Percentiles rank a stretch among this genome's conserved stretches.
Evolutionary conservation across 2,329 filamentous ascomycete genomes (phyloP).

Genomic region (Sporothrix luriei): DNA sequence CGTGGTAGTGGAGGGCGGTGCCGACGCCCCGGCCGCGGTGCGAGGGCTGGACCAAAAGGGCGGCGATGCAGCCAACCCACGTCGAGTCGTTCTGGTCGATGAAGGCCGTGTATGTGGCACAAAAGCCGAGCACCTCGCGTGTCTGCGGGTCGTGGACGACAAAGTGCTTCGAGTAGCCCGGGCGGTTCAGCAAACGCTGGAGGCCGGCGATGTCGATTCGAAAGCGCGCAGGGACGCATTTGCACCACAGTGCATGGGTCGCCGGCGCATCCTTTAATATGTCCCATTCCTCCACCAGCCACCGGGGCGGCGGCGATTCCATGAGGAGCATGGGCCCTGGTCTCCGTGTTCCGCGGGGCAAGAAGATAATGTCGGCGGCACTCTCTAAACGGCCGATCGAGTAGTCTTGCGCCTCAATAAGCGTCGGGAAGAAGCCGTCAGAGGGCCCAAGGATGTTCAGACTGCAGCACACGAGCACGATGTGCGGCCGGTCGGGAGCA

Average conservation of each 20-base stretch:
- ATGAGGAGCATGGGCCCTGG: conserved; percentile 35
- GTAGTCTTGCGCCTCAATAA: conserved; percentile 56
- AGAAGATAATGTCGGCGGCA: conserved; percentile 57
- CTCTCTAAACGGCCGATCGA: conserved; percentile 51
- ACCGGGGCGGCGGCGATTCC: conserved; percentile 44
- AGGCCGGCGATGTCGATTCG: conserved; percentile 49
- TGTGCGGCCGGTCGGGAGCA: conserved; percentile 48
- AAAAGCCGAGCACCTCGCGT: conserved; percentile 57
- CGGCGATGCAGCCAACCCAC: conserved; percentile 59
- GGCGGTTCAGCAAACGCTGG: conserved; percentile 53
- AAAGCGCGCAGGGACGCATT: conserved; percentile 51
- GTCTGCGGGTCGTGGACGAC: conserved; percentile 54
- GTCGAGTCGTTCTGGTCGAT: conserved; percentile 55
- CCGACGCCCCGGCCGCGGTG: conserved; percentile 57
- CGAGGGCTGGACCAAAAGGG: conserved; percentile 55
- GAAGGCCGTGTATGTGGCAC: conserved; percentile 62
- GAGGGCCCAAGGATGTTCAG: conserved; percentile 46
- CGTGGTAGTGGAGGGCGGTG: conserved; percentile 55
- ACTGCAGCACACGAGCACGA: conserved; percentile 57
- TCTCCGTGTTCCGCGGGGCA: conserved; percentile 35
- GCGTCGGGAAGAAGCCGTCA: conserved; percentile 53
- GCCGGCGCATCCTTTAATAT: conserved; percentile 47
- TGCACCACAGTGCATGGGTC: conserved; percentile 52
- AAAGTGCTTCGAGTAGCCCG: conserved; percentile 61
- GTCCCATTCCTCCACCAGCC: conserved; percentile 50